Evolutionary conservation across 768 basidiomycete genomes (phyloP).

Genomic region (Serpula lacrymans): DNA sequence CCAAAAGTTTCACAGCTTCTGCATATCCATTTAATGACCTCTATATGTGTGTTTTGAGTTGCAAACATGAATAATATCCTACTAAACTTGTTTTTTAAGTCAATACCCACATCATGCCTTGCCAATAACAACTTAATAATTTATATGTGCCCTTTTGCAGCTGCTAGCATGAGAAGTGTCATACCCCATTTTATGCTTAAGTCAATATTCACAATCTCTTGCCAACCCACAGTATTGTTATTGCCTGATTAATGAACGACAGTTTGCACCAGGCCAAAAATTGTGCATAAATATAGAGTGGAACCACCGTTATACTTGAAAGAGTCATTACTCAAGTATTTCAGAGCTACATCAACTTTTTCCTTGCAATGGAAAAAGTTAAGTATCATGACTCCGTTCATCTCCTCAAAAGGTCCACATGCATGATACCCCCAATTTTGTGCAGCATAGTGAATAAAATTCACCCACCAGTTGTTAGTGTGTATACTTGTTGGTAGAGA

Average conservation of each 20-base stretch:
- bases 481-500: too few species aligned
- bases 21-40: too few species aligned
- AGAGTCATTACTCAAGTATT: too few species aligned
- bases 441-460: too few species aligned
- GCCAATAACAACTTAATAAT: constrained; percentile 1
- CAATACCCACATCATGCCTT: constrained; percentile 1
- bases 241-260: constrained; percentile 4
- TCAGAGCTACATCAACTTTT: too few species aligned
- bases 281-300: constrained; percentile 3
- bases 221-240: too few species aligned
- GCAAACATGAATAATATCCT: constrained; percentile 2
- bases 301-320: too few species aligned
- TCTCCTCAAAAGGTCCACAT: constrained; percentile 4
- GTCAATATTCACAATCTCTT: constrained; percentile 2
- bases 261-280: constrained; percentile 3
- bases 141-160: constrained; percentile 5
- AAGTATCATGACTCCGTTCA: background rate
- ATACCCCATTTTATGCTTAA: background rate
- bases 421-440: too few species aligned
- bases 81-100: background rate
- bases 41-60: too few species aligned
- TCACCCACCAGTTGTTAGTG: too few species aligned
- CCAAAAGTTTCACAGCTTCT: too few species aligned
- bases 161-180: constrained; percentile 6
- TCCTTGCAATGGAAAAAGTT: constrained; percentile 3